Conservation (phyloP, 495 filamentous ascomycete genomes). For the Penicillium bialowiezense region DNA sequence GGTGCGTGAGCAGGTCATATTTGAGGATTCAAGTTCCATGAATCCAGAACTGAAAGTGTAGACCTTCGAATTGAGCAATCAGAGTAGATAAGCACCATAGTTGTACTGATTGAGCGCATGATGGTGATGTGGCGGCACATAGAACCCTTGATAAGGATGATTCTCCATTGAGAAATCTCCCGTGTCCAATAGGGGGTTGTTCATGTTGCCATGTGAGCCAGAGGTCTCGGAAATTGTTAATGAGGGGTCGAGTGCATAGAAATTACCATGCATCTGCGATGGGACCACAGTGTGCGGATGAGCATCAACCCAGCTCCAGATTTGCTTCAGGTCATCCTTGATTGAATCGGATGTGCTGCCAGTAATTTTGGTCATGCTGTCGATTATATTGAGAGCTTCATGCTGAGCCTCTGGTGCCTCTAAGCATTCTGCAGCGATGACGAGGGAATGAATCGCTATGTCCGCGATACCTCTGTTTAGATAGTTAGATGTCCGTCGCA, state of each 20-base stretch:
- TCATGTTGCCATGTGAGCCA: slow-evolving; percentile 44
- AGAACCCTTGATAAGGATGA: slow-evolving; percentile 72
- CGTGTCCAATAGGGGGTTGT: slow-evolving; percentile 63
- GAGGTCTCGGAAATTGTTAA: slow-evolving; percentile 19
- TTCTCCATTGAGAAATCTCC: slow-evolving; percentile 71
- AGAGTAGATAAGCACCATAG: slow-evolving; percentile 23
- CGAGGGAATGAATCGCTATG: slow-evolving; percentile 74
- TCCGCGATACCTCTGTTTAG: slow-evolving; percentile 61
- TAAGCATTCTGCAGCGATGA: slow-evolving; percentile 74
- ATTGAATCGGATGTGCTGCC: slow-evolving; percentile 74
- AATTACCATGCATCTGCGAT: slow-evolving; percentile 20
- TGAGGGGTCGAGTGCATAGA: slow-evolving; percentile 20
- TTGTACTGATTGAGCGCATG: slow-evolving; percentile 21
- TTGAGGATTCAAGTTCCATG: too few relatives aligned
- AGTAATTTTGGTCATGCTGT: slow-evolving; percentile 69
- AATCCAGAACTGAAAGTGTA: too few relatives aligned
- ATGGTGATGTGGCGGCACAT: slow-evolving; percentile 44
- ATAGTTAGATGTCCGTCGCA: not conserved
- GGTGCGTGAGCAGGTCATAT: too few relatives aligned
- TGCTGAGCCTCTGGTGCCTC: slow-evolving; percentile 69
- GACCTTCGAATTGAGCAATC: too few relatives aligned
- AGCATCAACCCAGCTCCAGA: slow-evolving; percentile 69
- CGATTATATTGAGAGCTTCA: slow-evolving; percentile 76
- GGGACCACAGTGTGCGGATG: slow-evolving; percentile 25
- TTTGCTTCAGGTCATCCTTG: slow-evolving; percentile 63